Base-by-base conservation (phyloP, 2,329 filamentous ascomycete species). In the Hymenoscyphus occultus region DNA sequence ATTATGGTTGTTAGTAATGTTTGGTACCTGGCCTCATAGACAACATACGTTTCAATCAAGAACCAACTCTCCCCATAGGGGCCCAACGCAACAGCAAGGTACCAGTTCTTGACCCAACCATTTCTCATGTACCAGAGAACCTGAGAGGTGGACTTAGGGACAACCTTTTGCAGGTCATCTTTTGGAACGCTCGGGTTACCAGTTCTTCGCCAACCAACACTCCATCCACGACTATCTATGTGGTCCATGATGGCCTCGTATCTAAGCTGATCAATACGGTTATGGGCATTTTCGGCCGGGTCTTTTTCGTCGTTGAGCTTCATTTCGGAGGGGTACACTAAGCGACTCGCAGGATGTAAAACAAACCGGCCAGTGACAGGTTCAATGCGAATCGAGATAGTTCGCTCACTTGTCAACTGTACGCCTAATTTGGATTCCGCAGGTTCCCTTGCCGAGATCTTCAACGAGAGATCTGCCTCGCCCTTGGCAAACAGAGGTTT, bases 1-100 rank as follows among this genome's bases (percentile, higher is more conserved):
- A 62, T 60, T 59, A 42, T 32, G 42, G 54, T 51, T 48, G 56
- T 68, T 59, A 60, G 83, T 72, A 60, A 51, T 31, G 51, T 16
- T 31, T 14, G 16, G 42, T 10, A 19, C 3, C 16, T n/a, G 32
- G 35, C 6, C 19, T 51, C 31, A 28, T 40, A 10, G 39, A 31
- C 62, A 60, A 68, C 71, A 64, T 69, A 87, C 83, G 86, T 76
- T 76, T 89, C 84, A 62, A 92, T 80, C 66, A 93, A 79, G 87
- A 89, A 93, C 91, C 91, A 96, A 67, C 83, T 84, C 74, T 95
- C 91, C 62, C 91, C 91, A 72, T 83, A 82, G 73, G 90, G 81
- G 74, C 89, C 88, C 74, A 92, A 83, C 61, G 87, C 86, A 57
- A 90, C 83, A 69, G 88, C 87, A 48, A 96, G 79, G 68, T 88